These are phyloP conservation scores for Pleomassaria siparia DNA, from an alignment of 2,329 filamentous ascomycete genomes.

Conservation along the genomic window DNA sequence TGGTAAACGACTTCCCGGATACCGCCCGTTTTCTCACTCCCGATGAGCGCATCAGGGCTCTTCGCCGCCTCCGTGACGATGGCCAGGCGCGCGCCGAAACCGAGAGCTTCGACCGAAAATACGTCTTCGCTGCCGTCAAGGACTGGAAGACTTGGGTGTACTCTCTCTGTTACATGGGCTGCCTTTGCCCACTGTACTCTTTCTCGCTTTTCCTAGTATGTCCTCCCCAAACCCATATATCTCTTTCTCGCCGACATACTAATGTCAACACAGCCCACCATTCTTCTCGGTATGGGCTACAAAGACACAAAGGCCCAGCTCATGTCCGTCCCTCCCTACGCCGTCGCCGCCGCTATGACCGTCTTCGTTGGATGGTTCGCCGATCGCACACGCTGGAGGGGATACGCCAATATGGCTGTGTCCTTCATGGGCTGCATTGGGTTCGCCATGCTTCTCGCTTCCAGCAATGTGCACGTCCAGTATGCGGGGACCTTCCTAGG, in stretches of 20 bases:
- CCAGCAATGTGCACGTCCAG: slow-evolving; percentile 64
- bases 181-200: slow-evolving; percentile 48
- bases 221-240: slow-evolving; percentile 21
- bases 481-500: slow-evolving; percentile 86
- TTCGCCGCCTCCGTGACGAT: slow-evolving; percentile 65
- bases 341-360: slow-evolving; percentile 68
- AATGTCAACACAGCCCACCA: slow-evolving; percentile 48
- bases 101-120: slow-evolving; percentile 34
- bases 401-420: slow-evolving; percentile 75
- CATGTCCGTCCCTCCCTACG: slow-evolving; percentile 70
- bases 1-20: slow-evolving; percentile 66
- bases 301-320: slow-evolving; percentile 44
- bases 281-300: slow-evolving; percentile 53
- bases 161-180: slow-evolving; percentile 66
- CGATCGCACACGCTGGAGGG: slow-evolving; percentile 72
- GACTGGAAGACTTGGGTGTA: slow-evolving; percentile 55
- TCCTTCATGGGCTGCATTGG: slow-evolving; percentile 73
- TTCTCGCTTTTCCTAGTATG: slow-evolving; percentile 33
- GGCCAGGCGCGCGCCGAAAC: slow-evolving; percentile 68
- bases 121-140: slow-evolving; percentile 47
- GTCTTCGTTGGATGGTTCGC: slow-evolving; percentile 72
- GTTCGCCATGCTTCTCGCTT: slow-evolving; percentile 76
- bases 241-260: slow-evolving; percentile 21
- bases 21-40: slow-evolving; percentile 60
- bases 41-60: slow-evolving; percentile 58